Base-by-base conservation (phyloP, 1,139 yeast genomes). In the Suhomyces choctaworum region DNA sequence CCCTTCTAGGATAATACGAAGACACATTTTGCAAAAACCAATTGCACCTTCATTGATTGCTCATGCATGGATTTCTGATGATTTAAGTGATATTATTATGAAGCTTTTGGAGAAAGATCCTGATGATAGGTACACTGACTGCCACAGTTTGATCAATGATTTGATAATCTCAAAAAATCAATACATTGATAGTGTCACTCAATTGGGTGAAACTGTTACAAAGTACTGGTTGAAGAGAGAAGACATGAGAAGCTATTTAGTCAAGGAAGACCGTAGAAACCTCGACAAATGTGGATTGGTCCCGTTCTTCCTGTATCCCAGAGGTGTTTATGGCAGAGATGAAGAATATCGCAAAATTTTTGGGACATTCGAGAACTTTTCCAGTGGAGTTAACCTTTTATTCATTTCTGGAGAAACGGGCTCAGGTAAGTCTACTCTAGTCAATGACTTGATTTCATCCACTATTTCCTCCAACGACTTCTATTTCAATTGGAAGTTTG, bases 391-490 rank as follows among this genome's bases (percentile, higher is more conserved):
- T 44, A 62, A 64, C 39, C 42, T 66, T 11, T 45, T 71, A 2
- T 47, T 73, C 10, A 51, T 76, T 7, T 46, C 58, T 2, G 81
- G 81, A 5, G 63, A 58, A n/a, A 48, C 69, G 0, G 82, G 81
- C 1, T 51, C 62, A 4, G 82, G 81, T 4, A 75, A 74, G 49
- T 60, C 78, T 0, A 53, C 72, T 4, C 45, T 76, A 5, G 50
- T 76, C n/a, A 58, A 60, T 20, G 76, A 71, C 29, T 47, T 75
- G 28, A 66, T 63, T 36, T 56, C 66, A 4, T 51, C 56, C 2
- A 64, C 75, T 2, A 50, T 66, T 12, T 56, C 68, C 2, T 56
- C 61, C 25, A 62, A 62, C 37, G 61, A 61, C 16, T 67, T 68
- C 44, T 70, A 62, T 45, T 64, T 71, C 22, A 58, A 54, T 21